These are phyloP conservation scores for Kwoniella botswanensis DNA, from an alignment of 768 basidiomycete species.

Conservation along the genomic window DNA sequence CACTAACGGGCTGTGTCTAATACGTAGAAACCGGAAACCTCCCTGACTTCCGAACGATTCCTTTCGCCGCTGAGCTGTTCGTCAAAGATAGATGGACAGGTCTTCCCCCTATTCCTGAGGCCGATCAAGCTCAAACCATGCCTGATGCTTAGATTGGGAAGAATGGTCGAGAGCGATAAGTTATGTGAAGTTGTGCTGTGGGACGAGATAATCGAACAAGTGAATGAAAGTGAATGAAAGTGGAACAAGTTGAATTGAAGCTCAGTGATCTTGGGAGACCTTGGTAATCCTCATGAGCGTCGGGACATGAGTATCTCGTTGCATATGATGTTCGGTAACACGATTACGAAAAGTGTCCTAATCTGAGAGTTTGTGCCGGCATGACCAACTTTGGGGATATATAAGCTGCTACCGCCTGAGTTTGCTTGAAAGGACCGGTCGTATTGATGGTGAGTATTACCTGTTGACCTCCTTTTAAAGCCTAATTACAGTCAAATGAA, in stretches of 20 bases:
- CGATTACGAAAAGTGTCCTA: too few species aligned
- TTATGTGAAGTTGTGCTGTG: not conserved
- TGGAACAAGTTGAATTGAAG: not conserved
- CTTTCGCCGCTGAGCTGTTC: conserved; percentile 44
- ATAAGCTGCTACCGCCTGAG: too few species aligned
- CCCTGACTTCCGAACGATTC: conserved; percentile 41
- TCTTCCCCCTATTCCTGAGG: conserved; percentile 26
- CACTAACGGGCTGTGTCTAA: not conserved
- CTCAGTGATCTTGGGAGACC: not conserved
- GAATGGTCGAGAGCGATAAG: not conserved
- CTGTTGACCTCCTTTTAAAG: too few species aligned
- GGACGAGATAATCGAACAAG: not conserved
- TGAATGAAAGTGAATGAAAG: not conserved
- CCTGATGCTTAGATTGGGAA: conserved; percentile 7
- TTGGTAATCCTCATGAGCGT: too few species aligned
- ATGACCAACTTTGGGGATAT: too few species aligned
- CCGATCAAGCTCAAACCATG: conserved; percentile 39
- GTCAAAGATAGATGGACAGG: conserved; percentile 47
- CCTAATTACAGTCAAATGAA: too few species aligned
- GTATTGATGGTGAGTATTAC: too few species aligned
- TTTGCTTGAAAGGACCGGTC: too few species aligned
- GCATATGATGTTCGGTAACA: too few species aligned
- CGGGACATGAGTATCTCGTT: too few species aligned
- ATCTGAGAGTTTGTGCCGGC: too few species aligned
- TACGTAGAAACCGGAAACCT: conserved; percentile 43